Evolutionary conservation across 2,329 filamentous ascomycete genomes (phyloP), one percentile per base, ranked within the genome.

Genomic region (Ceratocystis huliohia): DNA sequence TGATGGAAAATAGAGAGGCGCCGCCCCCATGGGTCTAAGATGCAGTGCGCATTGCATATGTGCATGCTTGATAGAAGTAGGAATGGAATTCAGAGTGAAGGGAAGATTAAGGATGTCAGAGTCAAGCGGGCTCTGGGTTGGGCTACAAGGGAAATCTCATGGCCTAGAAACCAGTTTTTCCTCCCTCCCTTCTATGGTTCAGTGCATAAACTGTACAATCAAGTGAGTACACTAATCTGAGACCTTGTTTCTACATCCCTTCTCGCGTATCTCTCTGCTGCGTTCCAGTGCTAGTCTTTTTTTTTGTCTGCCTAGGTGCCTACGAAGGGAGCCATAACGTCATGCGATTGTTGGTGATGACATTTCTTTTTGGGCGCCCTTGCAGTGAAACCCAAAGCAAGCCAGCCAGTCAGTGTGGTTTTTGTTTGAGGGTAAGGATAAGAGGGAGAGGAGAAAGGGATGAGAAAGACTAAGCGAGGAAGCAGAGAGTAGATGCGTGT

Each of bases 231-330:
- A 53, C 10, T 28, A 25, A 59, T 59, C n/a, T 59, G 56, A 59
- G 56, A 59, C 56, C 56, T 50, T 59, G 56, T 59, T 37, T 33
- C 56, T 59, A 30, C 17, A 59, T 59, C 28, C 56, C 56, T 59
- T 20, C 56, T 59, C 25, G 56, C 56, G 25, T 59, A 59, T 59
- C 15, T 7, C 30, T 59, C n/a, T 59, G 56, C n/a, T 37, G 17
- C 28, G 17, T 37, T 59, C 30, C 56, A 59, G n/a, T 2, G 7
- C 25, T 30, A 3, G 17, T 48, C 2, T n/a, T n/a, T 20, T 8
- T 50, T 50, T 20, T 5, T 0, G 30, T 30, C 22, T 57, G 53
- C n/a, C 13, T 57, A 17, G n/a, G 10, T 30, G 53, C 25, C n/a
- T 17, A 25, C 17, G 56, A 20, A 22, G n/a, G 46, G n/a, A 50